Percentiles rank a stretch among this genome's conserved stretches.
Evolutionary conservation across 2,329 filamentous ascomycete species (phyloP).

Genomic region (Bipolaris victoriae): DNA sequence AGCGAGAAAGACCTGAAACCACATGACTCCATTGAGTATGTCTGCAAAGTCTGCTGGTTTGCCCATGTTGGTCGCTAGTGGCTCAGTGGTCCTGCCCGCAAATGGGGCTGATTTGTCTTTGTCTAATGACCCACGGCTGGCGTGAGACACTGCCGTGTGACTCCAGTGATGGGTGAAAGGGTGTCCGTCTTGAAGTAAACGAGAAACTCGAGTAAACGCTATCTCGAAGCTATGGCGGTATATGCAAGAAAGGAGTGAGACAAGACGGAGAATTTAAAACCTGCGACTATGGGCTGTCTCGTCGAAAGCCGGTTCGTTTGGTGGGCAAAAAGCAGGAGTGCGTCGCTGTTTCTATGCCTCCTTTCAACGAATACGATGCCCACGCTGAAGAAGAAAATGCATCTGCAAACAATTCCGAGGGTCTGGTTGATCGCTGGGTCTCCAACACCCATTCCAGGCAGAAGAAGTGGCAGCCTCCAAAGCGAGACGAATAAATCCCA

Average conservation of each 20-base stretch:
- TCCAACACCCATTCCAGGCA: not conserved
- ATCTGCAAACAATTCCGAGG: conserved; percentile 2
- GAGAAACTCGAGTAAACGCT: not conserved
- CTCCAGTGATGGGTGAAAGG: not conserved
- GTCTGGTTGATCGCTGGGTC: conserved; percentile 1
- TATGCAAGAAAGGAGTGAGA: not conserved
- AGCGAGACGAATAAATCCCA: not conserved
- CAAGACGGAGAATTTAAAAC: not conserved
- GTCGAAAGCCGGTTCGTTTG: not conserved
- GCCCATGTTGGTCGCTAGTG: conserved; percentile 19
- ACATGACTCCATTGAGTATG: conserved; percentile 41
- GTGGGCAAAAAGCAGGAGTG: not conserved
- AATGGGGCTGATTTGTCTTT: not conserved
- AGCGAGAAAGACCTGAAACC: conserved; percentile 36
- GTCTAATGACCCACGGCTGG: not conserved
- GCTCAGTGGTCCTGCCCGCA: not conserved
- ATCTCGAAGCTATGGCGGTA: not conserved
- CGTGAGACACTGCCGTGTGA: not conserved
- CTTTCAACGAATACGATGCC: not conserved
- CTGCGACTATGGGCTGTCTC: not conserved
- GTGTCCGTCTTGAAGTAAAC: not conserved
- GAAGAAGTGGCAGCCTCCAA: not conserved
- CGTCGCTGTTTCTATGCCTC: conserved; percentile 1
- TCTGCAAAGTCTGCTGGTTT: conserved; percentile 28
- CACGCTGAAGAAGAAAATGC: conserved; percentile 12